A percentile compares a stretch with the other conserved stretches of the same genome.
These are phyloP conservation scores for Ophiobolus disseminans DNA, from an alignment of 2,329 filamentous ascomycete species.

Conservation along the genomic window DNA sequence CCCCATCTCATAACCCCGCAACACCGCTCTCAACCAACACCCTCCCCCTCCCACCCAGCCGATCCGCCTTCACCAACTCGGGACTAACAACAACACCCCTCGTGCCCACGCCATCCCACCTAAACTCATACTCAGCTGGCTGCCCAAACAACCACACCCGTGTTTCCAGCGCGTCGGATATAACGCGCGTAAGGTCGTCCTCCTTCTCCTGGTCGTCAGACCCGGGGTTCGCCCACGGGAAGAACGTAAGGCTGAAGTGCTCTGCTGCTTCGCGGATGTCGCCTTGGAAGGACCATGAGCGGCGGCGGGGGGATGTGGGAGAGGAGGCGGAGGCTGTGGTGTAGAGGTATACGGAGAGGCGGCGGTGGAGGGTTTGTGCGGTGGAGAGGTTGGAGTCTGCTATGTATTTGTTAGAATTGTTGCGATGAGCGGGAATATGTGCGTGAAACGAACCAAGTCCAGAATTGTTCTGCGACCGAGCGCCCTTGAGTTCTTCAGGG, in stretches of 20 bases:
- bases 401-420: neutral
- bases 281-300: constrained; percentile 15
- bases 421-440: neutral
- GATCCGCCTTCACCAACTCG: constrained; percentile 21
- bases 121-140: constrained; percentile 30
- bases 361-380: constrained; percentile 35
- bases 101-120: constrained; percentile 34
- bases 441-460: too few species aligned
- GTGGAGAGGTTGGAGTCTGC: constrained; percentile 16
- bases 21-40: constrained; percentile 17
- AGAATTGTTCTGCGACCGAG: too few species aligned
- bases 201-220: constrained; percentile 38
- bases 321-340: constrained; percentile 8
- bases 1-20: constrained; percentile 6
- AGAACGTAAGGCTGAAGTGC: constrained; percentile 44
- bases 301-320: neutral
- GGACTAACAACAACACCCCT: constrained; percentile 34
- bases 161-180: constrained; percentile 33
- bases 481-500: constrained; percentile 36
- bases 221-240: constrained; percentile 43
- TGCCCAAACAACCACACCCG: constrained; percentile 42
- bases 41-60: neutral
- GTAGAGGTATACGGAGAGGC: constrained; percentile 37
- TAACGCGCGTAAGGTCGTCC: constrained; percentile 33
- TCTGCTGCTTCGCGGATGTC: constrained; percentile 44